Evolutionary conservation across 2,329 filamentous ascomycete genomes (phyloP).

Genomic region (Fusarium citri): DNA sequence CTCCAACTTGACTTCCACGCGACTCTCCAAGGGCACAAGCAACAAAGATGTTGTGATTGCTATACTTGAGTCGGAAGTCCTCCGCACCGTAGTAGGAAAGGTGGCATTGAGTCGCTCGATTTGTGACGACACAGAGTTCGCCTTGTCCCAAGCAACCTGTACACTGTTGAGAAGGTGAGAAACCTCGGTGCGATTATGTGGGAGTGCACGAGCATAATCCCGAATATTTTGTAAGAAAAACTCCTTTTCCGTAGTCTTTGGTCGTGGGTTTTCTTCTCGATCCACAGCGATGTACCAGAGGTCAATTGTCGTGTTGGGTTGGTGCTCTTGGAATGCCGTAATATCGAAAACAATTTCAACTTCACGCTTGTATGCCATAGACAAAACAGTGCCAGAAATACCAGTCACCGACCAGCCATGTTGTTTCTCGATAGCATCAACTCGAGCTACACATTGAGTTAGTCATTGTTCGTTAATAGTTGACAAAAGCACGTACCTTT

Average conservation of each 20-base stretch:
- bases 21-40: constrained; percentile 73
- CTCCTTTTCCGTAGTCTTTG: constrained; percentile 73
- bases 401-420: constrained; percentile 80
- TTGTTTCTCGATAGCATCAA: constrained; percentile 72
- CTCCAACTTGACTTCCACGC: constrained; percentile 72
- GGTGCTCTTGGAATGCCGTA: constrained; percentile 64
- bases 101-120: constrained; percentile 71
- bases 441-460: constrained; percentile 65
- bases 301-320: constrained; percentile 69
- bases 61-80: constrained; percentile 73
- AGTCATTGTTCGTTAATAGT: constrained; percentile 43
- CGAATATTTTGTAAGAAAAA: constrained; percentile 81
- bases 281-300: constrained; percentile 75
- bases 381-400: constrained; percentile 70
- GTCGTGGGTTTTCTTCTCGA: constrained; percentile 63
- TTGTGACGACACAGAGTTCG: constrained; percentile 68
- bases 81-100: constrained; percentile 73
- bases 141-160: constrained; percentile 73
- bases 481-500: constrained; percentile 67
- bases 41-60: constrained; percentile 71
- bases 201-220: constrained; percentile 72
- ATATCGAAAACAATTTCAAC: constrained; percentile 80
- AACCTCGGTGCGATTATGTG: constrained; percentile 67
- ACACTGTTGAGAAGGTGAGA: constrained; percentile 70
- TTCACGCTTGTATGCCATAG: constrained; percentile 78